phyloP scores from a whole-genome alignment of 495 filamentous ascomycete genomes.

The Trichocladium uniseriatum region DNA sequence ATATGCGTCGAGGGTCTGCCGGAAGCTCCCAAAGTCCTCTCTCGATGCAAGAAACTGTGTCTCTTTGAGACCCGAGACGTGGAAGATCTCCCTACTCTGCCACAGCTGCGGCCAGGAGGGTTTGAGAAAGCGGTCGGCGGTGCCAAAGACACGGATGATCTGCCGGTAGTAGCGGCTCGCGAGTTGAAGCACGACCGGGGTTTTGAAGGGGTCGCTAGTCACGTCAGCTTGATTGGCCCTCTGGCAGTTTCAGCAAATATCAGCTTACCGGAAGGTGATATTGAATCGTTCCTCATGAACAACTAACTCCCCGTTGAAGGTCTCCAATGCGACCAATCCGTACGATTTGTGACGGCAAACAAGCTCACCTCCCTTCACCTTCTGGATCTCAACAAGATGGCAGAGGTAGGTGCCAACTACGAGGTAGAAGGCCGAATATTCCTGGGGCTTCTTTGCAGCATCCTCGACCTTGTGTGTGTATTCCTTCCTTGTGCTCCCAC shows the following conservation, averaged over 20 bases:
- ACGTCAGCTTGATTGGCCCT: constrained; percentile 13
- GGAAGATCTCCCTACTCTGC: constrained; percentile 56
- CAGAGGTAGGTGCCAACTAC: constrained; percentile 76
- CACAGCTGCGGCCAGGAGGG: constrained; percentile 73
- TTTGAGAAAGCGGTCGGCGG: constrained; percentile 66
- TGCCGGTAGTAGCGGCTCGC: constrained; percentile 70
- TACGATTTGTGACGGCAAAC: constrained; percentile 39
- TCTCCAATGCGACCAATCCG: constrained; percentile 67
- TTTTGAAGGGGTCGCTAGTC: constrained; percentile 53
- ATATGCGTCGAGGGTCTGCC: constrained; percentile 78
- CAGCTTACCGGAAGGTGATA: constrained; percentile 63
- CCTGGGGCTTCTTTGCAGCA: constrained; percentile 50
- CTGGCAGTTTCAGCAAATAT: neutral
- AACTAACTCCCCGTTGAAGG: constrained; percentile 23
- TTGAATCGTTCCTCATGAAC: constrained; percentile 77
- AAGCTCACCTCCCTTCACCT: constrained; percentile 43
- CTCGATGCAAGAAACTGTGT: constrained; percentile 43
- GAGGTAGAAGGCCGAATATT: constrained; percentile 78
- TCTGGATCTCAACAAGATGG: constrained; percentile 58
- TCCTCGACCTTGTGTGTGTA: constrained; percentile 40
- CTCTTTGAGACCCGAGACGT: constrained; percentile 51
- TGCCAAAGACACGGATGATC: constrained; percentile 64
- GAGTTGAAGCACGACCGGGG: constrained; percentile 56
- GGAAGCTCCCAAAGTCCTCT: constrained; percentile 72
- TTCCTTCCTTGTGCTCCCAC: constrained; percentile 43